Percentiles rank a stretch among this genome's conserved stretches.
These are phyloP conservation scores for Telfairia occidentalis DNA, from an alignment of 331 rosid genomes.

Conservation along the genomic window DNA sequence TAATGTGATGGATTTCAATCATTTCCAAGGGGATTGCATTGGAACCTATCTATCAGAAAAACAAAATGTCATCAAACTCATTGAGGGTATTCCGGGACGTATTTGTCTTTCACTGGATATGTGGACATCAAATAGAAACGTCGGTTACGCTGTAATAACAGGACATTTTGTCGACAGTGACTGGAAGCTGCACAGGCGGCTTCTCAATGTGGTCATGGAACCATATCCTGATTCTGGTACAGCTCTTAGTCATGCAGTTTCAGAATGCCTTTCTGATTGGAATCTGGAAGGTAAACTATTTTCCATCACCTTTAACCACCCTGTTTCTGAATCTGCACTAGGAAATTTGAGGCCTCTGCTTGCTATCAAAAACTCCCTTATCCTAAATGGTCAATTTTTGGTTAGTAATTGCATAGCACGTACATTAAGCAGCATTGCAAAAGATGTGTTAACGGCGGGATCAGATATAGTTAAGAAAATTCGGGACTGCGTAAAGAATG, in stretches of 20 bases:
- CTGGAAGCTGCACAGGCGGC: slow-evolving; percentile 15
- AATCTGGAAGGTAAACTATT: slow-evolving; percentile 13
- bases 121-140: slow-evolving; percentile 10
- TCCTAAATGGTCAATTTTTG: slow-evolving; percentile 15
- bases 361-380: slow-evolving; percentile 11
- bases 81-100: slow-evolving; percentile 17
- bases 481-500: slow-evolving; percentile 12
- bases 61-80: slow-evolving; percentile 8
- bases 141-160: slow-evolving; percentile 11
- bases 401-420: not conserved
- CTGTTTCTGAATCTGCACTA: not conserved
- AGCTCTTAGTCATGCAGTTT: slow-evolving; percentile 16
- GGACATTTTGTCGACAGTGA: slow-evolving; percentile 17
- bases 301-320: slow-evolving; percentile 8
- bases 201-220: slow-evolving; percentile 13
- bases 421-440: slow-evolving; percentile 9
- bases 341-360: slow-evolving; percentile 16
- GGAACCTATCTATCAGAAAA: slow-evolving; percentile 11
- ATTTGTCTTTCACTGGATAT: slow-evolving; percentile 14
- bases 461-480: slow-evolving; percentile 3
- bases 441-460: not conserved
- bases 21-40: slow-evolving; percentile 17
- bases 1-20: slow-evolving; percentile 5
- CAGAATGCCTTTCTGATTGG: slow-evolving; percentile 20
- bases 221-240: slow-evolving; percentile 10